Evolutionary conservation across 1,139 yeast species (phyloP), one percentile per base, ranked within the genome.

Genomic region (Candida glucosophila): DNA sequence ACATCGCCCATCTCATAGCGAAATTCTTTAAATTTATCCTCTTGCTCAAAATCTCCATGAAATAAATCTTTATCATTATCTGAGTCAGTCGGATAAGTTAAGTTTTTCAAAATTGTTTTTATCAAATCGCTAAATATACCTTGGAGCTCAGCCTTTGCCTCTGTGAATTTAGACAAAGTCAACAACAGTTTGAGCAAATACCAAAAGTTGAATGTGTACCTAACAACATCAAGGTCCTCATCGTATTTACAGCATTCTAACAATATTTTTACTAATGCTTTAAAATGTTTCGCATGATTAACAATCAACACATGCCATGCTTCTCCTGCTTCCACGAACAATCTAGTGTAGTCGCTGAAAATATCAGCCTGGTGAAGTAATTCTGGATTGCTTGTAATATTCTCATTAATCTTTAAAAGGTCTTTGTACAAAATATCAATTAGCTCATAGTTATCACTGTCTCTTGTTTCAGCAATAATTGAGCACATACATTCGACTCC

Each of bases 1-100:
- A 90, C 95, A 49, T 90, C 97, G 16, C 97, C 97, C 82, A 90
- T 83, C 35, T 86, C 95, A 52, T 90, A 92, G 43, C 99, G 67
- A 53, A 88, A 90, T 29, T 85, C 93, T 43, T 83, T 77, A 50
- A 92, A 92, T 49, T 83, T 83, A 45, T 90, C 99, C 48, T 86
- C 95, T 31, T 75, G 82, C 49, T 86, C 96, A 34, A 67, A 67
- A 42, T 76, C 78, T 19, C 77, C 77, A 22, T 59, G 62, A 37
- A 77, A 77, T 22, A 71, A 47, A 29, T 55, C 46, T 16, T 40
- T 33, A 25, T 57, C 58, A 15, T 61, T 63, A 28, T 58, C 53
- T 2, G 49, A 52, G 3, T 58, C 64, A 10, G 59, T 50, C 6
- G 97, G 98, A 49, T 88, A 88, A 29, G 75, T 73, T 36, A 92